These are phyloP conservation scores for Termitomyces sp. DNA, from an alignment of 768 basidiomycete species.

Conservation along the genomic window DNA sequence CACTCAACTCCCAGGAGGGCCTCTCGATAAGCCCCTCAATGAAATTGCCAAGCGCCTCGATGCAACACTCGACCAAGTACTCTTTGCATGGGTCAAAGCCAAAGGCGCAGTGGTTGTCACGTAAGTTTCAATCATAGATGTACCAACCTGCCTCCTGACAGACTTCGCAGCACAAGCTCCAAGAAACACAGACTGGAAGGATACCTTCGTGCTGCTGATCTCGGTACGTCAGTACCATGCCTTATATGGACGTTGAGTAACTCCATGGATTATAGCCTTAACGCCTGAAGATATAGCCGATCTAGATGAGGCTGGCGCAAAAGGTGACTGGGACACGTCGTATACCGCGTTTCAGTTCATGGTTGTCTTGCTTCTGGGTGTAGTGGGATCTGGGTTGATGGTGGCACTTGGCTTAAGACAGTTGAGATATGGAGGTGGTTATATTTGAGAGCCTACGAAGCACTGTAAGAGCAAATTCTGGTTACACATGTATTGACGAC, in stretches of 20 bases:
- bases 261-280: slow-evolving; percentile 42
- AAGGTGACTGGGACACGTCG: slow-evolving; percentile 7
- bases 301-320: slow-evolving; percentile 56
- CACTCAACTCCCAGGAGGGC: slow-evolving; percentile 55
- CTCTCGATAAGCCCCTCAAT: slow-evolving; percentile 57
- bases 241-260: too few relatives aligned
- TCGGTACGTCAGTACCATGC: slow-evolving; percentile 47
- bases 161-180: slow-evolving; percentile 49
- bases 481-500: too few relatives aligned
- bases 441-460: too few relatives aligned
- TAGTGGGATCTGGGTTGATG: too few relatives aligned
- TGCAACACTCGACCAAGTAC: slow-evolving; percentile 59
- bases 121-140: slow-evolving; percentile 25
- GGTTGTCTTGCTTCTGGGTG: too few relatives aligned
- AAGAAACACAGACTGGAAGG: slow-evolving; percentile 63
- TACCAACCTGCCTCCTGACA: not conserved
- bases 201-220: slow-evolving; percentile 65
- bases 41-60: slow-evolving; percentile 48
- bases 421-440: too few relatives aligned
- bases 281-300: slow-evolving; percentile 47
- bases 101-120: slow-evolving; percentile 68
- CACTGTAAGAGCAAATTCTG: too few relatives aligned
- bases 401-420: too few relatives aligned
- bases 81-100: slow-evolving; percentile 68
- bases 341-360: too few relatives aligned